A percentile compares a stretch with the other conserved stretches of the same genome.
phyloP scores from a whole-genome alignment of 768 basidiomycete species.

The Exsudoporus frostii region DNA sequence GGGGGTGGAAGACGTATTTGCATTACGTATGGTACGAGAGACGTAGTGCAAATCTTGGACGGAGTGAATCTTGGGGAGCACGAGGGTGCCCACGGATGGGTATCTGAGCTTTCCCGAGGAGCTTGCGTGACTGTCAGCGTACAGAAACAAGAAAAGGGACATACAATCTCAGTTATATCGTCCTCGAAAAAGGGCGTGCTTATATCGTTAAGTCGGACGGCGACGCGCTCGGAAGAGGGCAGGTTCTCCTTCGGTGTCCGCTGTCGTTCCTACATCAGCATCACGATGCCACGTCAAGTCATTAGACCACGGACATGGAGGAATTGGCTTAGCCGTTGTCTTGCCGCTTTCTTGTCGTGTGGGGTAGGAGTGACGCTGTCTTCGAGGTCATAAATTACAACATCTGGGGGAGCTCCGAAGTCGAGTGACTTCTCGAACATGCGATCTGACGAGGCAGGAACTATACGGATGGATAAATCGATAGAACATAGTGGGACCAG shows the following conservation, averaged over 20 bases:
- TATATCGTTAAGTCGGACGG: slow-evolving; percentile 69
- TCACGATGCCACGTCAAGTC: neutral
- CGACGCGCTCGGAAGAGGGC: slow-evolving; percentile 50
- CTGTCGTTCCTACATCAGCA: slow-evolving; percentile 23
- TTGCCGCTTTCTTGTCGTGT: slow-evolving; percentile 57
- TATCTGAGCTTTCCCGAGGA: slow-evolving; percentile 39
- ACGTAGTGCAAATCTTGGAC: slow-evolving; percentile 62
- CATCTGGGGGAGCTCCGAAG: slow-evolving; percentile 52
- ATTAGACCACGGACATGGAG: slow-evolving; percentile 42
- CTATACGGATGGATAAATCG: slow-evolving; percentile 31
- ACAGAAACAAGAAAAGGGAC: slow-evolving; percentile 11
- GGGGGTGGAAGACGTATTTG: slow-evolving; percentile 31
- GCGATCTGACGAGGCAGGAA: slow-evolving; percentile 74
- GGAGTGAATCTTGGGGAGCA: slow-evolving; percentile 83
- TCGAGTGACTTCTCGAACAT: slow-evolving; percentile 79
- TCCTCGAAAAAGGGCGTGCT: slow-evolving; percentile 62
- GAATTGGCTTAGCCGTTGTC: slow-evolving; percentile 53
- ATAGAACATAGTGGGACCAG: neutral
- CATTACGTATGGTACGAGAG: slow-evolving; percentile 36
- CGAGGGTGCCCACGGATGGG: slow-evolving; percentile 56
- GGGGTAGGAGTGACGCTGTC: slow-evolving; percentile 71
- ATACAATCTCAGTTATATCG: slow-evolving; percentile 61
- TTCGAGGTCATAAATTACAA: slow-evolving; percentile 85
- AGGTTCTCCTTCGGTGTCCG: slow-evolving; percentile 31
- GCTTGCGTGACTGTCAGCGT: slow-evolving; percentile 1